Evolutionary conservation across 2,329 filamentous ascomycete genomes (phyloP), one percentile per base, ranked within the genome.

Genomic region (Curvularia eragrostidis): DNA sequence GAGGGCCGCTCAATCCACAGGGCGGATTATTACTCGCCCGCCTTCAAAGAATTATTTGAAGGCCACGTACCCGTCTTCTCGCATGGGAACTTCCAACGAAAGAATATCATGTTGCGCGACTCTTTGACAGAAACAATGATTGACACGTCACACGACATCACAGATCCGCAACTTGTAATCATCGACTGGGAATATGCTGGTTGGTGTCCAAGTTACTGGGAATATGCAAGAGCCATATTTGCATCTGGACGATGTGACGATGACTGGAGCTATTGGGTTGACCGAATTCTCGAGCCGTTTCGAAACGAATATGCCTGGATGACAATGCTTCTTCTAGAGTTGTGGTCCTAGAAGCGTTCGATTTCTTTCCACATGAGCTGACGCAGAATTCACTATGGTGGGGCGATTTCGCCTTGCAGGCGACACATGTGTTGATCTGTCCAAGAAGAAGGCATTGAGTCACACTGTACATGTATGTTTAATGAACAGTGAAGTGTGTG

Each of bases 101-200:
- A 36, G 32, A 36, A 36, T 36, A 5, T 12, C 5, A 5, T 36
- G 12, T 12, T 15, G 12, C 13, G 32, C 13, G 32, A 36, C 13
- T 26, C 24, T 26, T 8, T 8, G 24, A 26, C 24, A 26, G 24
- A 4, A 26, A 26, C 24, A 8, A 26, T 4, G 8, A 26, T 8
- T 26, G 15, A 12, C 12, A 12, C 32, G 15, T 48, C 54, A 36
- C 55, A 28, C 49, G 48, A 48, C 38, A 23, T 32, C n/a, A 46
- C 58, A 38, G 38, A 64, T 28, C 55, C 51, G 39, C 49, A 74
- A 49, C 59, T 77, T 1, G 69, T 72, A 5, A 63, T 81, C 19
- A 70, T 81, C 48, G 77, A 79, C 67, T 81, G 76, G 78, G 78
- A 79, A 54, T 73, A 55, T 43, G 68, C 75, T 19, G 75, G 76